Percentiles rank a stretch among this genome's conserved stretches.
These are phyloP conservation scores for Colletotrichum echinochloae DNA, from an alignment of 2,329 filamentous ascomycete species.

Conservation along the genomic window DNA sequence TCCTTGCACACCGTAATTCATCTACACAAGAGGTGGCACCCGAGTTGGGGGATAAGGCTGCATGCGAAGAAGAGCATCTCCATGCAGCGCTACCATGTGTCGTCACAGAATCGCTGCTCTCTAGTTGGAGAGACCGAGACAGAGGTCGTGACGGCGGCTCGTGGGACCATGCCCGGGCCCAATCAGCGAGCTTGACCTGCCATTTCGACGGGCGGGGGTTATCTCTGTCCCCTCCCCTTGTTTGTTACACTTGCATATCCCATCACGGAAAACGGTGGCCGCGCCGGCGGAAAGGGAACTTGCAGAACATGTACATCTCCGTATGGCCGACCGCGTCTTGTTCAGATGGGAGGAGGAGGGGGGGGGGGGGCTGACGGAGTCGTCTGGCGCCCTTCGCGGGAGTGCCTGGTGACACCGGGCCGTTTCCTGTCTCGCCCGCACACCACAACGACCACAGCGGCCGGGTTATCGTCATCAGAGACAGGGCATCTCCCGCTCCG, in stretches of 20 bases:
- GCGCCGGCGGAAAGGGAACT: background rate
- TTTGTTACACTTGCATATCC: background rate
- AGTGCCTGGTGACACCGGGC: background rate
- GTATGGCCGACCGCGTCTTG: background rate
- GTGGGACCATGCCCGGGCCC: background rate
- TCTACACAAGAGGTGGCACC: background rate
- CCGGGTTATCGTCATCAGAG: background rate
- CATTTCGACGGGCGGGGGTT: background rate
- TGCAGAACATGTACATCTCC: slow-evolving; percentile 26
- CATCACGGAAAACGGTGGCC: background rate
- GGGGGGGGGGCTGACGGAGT: background rate
- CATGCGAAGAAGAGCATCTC: slow-evolving; percentile 36
- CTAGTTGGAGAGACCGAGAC: background rate
- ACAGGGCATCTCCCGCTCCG: slow-evolving; percentile 27
- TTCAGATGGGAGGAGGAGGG: background rate
- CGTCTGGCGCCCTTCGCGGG: background rate
- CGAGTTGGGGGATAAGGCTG: slow-evolving; percentile 36
- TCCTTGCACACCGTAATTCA: background rate
- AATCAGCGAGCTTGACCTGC: background rate
- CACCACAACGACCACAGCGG: background rate
- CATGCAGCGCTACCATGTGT: slow-evolving; percentile 34
- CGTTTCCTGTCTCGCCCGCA: background rate
- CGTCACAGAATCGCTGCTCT: slow-evolving; percentile 25
- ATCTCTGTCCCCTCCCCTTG: background rate
- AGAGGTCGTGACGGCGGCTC: background rate